phyloP scores from a whole-genome alignment of 2,329 filamentous ascomycete genomes.

The Fusarium musae region DNA sequence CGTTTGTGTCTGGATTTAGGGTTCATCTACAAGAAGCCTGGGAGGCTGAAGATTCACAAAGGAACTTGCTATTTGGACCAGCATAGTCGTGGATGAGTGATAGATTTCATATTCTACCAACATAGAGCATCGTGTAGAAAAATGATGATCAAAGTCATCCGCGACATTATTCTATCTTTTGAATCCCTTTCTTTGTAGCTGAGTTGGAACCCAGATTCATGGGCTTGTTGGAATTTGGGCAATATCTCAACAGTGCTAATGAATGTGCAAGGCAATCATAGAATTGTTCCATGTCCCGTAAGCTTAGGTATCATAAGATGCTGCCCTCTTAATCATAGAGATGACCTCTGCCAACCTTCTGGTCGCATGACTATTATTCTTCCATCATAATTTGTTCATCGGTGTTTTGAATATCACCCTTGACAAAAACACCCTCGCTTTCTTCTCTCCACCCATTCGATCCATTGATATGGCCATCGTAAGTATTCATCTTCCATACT shows the following conservation, averaged over 20 bases:
- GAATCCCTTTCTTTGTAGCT: neutral
- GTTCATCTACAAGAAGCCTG: slow-evolving; percentile 6
- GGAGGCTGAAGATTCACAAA: neutral
- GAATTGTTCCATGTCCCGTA: neutral
- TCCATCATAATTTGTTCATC: neutral
- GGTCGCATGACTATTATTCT: neutral
- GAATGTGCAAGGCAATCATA: neutral
- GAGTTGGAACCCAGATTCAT: neutral
- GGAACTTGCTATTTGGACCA: neutral
- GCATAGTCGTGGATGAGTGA: neutral
- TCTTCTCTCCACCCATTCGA: slow-evolving; percentile 56
- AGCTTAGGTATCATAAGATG: neutral
- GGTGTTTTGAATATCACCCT: slow-evolving; percentile 10
- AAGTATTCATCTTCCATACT: slow-evolving; percentile 58
- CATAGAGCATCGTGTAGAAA: slow-evolving; percentile 24
- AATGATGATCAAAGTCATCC: slow-evolving; percentile 7
- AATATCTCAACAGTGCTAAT: neutral
- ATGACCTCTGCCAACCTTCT: neutral
- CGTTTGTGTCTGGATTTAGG: slow-evolving; percentile 23
- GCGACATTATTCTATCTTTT: neutral
- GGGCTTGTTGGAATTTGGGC: neutral
- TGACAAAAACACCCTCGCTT: slow-evolving; percentile 58
- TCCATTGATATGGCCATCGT: slow-evolving; percentile 52
- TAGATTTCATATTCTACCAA: slow-evolving; percentile 13
- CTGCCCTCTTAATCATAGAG: neutral